These are phyloP conservation scores for Podila epigama DNA, from an alignment of 192 early-diverging fungal species.

Conservation along the genomic window DNA sequence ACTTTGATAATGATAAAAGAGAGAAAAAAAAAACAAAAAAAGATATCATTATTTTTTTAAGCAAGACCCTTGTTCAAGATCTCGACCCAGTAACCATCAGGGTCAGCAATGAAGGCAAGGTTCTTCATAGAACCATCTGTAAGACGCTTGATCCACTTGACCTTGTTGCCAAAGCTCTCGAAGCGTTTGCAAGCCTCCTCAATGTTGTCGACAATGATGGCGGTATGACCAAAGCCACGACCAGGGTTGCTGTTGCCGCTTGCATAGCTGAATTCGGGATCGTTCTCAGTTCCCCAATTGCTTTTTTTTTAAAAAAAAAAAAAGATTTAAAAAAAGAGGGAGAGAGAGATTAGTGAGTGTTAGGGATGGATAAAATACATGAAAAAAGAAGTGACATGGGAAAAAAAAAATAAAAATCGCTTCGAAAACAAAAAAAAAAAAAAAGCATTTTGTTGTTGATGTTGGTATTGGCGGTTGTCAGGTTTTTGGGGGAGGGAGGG, in stretches of 20 bases:
- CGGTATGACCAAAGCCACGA: slow-evolving; percentile 85
- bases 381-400: background rate
- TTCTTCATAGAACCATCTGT: slow-evolving; percentile 80
- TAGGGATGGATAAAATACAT: background rate
- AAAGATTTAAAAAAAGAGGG: background rate
- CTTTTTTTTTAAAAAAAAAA: slow-evolving; percentile 31
- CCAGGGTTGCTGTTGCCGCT: slow-evolving; percentile 75
- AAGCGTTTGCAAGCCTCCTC: slow-evolving; percentile 80
- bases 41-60: too few relatives aligned
- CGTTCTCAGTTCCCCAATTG: slow-evolving; percentile 83
- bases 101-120: slow-evolving; percentile 86
- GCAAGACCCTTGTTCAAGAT: slow-evolving; percentile 34
- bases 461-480: too few relatives aligned
- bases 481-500: background rate
- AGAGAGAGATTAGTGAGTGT: background rate
- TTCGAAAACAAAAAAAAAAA: slow-evolving; percentile 1
- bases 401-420: background rate
- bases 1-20: too few relatives aligned
- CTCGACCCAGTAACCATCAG: slow-evolving; percentile 88
- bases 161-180: slow-evolving; percentile 71
- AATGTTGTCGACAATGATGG: slow-evolving; percentile 80
- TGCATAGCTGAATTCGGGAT: slow-evolving; percentile 67
- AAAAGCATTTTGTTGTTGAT: too few relatives aligned
- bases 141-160: slow-evolving; percentile 79
- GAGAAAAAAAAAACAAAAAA: too few relatives aligned